Conservation (phyloP, 2,329 filamentous ascomycete species). For the Fusarium bulbicola region DNA sequence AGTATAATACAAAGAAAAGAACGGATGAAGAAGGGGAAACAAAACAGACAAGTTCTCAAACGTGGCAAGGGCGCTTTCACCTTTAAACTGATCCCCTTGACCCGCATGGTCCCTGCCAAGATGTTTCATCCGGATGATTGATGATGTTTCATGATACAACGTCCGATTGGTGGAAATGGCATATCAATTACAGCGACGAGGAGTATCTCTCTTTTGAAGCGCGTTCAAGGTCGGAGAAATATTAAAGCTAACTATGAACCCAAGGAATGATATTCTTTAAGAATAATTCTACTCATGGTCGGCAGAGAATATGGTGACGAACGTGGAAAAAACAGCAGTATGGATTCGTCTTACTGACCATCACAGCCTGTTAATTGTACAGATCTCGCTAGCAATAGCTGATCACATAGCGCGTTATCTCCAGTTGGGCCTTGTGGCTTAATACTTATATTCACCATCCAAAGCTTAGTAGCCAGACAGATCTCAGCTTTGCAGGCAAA, state of each 20-base stretch:
- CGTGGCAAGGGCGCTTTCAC: not conserved
- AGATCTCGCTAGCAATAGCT: not conserved
- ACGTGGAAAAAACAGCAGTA: not conserved
- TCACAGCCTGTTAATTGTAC: too few relatives aligned
- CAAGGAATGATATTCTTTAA: fast-evolving
- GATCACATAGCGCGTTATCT: not conserved
- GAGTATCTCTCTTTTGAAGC: too few relatives aligned
- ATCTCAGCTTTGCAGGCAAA: fast-evolving
- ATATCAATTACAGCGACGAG: too few relatives aligned
- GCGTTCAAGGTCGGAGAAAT: not conserved
- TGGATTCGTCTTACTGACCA: not conserved
- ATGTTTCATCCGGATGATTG: not conserved
- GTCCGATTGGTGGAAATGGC: not conserved
- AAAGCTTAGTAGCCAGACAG: fast-evolving
- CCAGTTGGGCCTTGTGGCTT: fast-evolving
- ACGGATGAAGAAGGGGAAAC: not conserved
- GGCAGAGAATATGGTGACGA: not conserved
- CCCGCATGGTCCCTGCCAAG: not conserved
- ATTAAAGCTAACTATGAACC: fast-evolving
- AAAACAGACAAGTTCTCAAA: too few relatives aligned
- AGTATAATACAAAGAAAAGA: not conserved
- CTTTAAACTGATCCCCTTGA: not conserved
- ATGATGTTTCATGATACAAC: not conserved
- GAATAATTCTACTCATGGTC: fast-evolving
- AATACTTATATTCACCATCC: fast-evolving